These are phyloP conservation scores for Mucor lusitanicus DNA, from an alignment of 371 early-diverging fungal species.

Conservation along the genomic window DNA sequence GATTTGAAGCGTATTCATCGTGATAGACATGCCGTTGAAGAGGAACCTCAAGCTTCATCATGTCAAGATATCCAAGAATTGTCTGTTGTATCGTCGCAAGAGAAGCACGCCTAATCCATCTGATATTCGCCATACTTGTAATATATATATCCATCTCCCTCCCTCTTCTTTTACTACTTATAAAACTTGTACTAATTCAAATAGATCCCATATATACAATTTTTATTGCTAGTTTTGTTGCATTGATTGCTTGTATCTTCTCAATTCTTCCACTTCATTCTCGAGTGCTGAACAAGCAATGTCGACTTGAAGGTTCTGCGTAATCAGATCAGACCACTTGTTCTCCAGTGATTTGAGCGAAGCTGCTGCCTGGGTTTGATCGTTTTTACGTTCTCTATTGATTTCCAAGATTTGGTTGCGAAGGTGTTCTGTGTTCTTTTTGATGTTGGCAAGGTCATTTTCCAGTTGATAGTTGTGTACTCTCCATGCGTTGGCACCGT, in stretches of 20 bases:
- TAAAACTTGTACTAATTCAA: not conserved
- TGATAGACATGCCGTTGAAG: not conserved
- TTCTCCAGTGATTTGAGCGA: conserved; percentile 56
- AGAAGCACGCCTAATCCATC: not conserved
- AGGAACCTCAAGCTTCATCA: not conserved
- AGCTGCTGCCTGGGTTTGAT: conserved; percentile 65
- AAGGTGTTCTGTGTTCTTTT: conserved; percentile 51
- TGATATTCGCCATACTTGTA: not conserved
- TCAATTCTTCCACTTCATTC: conserved; percentile 52
- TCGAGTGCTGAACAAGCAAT: conserved; percentile 60
- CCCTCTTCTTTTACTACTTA: not conserved
- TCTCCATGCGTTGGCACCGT: conserved; percentile 86
- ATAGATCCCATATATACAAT: conserved; percentile 6
- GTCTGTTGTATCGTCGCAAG: not conserved
- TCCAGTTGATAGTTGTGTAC: conserved; percentile 83
- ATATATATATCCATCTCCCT: not conserved
- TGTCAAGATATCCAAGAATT: not conserved
- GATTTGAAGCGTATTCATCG: conserved; percentile 27
- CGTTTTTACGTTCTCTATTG: conserved; percentile 70
- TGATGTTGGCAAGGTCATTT: conserved; percentile 41
- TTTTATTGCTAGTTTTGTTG: conserved; percentile 3
- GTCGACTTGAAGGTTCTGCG: conserved; percentile 61
- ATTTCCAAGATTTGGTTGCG: conserved; percentile 57
- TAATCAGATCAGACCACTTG: conserved; percentile 66
- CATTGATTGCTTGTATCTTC: conserved; percentile 35